These are phyloP conservation scores for Colletotrichum filicis DNA, from an alignment of 2,329 filamentous ascomycete species.

Conservation along the genomic window DNA sequence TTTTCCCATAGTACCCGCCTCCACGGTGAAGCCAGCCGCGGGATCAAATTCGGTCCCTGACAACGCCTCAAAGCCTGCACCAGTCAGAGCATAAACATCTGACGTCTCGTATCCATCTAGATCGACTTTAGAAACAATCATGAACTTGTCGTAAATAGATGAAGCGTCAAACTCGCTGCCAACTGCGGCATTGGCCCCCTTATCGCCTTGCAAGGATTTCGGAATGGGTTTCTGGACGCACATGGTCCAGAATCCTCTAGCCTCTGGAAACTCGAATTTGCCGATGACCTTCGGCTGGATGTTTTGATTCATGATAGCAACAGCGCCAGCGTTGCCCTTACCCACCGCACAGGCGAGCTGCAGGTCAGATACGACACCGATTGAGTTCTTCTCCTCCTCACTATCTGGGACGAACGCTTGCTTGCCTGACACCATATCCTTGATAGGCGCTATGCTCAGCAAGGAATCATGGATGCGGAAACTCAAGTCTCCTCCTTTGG, in stretches of 20 bases:
- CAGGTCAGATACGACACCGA: constrained; percentile 64
- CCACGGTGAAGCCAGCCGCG: constrained; percentile 86
- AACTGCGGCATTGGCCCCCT: constrained; percentile 60
- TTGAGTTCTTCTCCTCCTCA: constrained; percentile 55
- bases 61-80: constrained; percentile 78
- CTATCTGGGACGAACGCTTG: constrained; percentile 55
- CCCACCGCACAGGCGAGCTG: constrained; percentile 72
- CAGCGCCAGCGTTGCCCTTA: constrained; percentile 71
- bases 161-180: constrained; percentile 67
- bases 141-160: constrained; percentile 78
- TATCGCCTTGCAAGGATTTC: constrained; percentile 65
- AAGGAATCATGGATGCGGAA: constrained; percentile 84
- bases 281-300: constrained; percentile 79
- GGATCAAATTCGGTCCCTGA: constrained; percentile 91
- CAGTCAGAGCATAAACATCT: constrained; percentile 81
- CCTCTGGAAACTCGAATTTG: constrained; percentile 77
- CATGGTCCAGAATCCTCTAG: constrained; percentile 84
- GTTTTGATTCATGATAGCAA: constrained; percentile 82
- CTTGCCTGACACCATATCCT: constrained; percentile 77
- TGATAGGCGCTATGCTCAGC: constrained; percentile 82
- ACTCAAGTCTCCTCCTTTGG: constrained; percentile 71
- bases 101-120: constrained; percentile 79
- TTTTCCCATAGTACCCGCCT: constrained; percentile 85
- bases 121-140: constrained; percentile 82
- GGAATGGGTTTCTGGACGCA: constrained; percentile 74